These are phyloP conservation scores for Mycena crocata DNA, from an alignment of 768 basidiomycete genomes.

Conservation along the genomic window DNA sequence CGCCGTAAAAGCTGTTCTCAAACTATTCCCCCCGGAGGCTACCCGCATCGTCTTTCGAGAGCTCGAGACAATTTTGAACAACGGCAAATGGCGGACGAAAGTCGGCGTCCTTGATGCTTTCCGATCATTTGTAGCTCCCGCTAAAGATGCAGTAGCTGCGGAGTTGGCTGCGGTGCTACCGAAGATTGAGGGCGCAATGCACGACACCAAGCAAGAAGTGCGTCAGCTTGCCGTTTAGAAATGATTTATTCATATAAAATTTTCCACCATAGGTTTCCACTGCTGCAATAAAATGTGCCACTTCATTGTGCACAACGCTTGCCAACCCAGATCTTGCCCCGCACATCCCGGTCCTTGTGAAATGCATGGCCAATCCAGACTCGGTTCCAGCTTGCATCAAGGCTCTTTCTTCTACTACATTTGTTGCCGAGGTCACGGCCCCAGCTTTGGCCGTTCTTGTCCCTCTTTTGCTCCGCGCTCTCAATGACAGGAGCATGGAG, in stretches of 20 bases:
- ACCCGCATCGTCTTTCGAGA: slow-evolving; percentile 74
- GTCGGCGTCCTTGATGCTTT: slow-evolving; percentile 93
- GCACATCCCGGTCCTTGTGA: slow-evolving; percentile 90
- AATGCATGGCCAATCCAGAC: slow-evolving; percentile 93
- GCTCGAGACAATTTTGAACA: slow-evolving; percentile 80
- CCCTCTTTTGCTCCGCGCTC: slow-evolving; percentile 88
- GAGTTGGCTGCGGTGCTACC: slow-evolving; percentile 87
- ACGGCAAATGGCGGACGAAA: slow-evolving; percentile 94
- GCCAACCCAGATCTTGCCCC: slow-evolving; percentile 93
- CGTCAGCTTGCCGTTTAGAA: slow-evolving; percentile 36
- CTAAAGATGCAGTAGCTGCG: slow-evolving; percentile 82
- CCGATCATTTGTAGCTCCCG: slow-evolving; percentile 75
- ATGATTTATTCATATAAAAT: slow-evolving; percentile 16
- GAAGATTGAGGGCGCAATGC: slow-evolving; percentile 90
- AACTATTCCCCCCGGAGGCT: slow-evolving; percentile 86
- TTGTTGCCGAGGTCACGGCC: slow-evolving; percentile 95
- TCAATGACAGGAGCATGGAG: slow-evolving; percentile 97
- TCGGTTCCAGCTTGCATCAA: slow-evolving; percentile 94
- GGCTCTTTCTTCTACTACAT: slow-evolving; percentile 92
- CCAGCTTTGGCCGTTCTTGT: slow-evolving; percentile 97
- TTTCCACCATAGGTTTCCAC: slow-evolving; percentile 72
- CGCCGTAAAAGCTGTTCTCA: slow-evolving; percentile 87
- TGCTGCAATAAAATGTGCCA: slow-evolving; percentile 91
- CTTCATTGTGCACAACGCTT: slow-evolving; percentile 87
- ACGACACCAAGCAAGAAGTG: slow-evolving; percentile 96